These are phyloP conservation scores for Paramecium pentaurelia DNA, from an alignment of 73 alveolate genomes.

Conservation along the genomic window DNA sequence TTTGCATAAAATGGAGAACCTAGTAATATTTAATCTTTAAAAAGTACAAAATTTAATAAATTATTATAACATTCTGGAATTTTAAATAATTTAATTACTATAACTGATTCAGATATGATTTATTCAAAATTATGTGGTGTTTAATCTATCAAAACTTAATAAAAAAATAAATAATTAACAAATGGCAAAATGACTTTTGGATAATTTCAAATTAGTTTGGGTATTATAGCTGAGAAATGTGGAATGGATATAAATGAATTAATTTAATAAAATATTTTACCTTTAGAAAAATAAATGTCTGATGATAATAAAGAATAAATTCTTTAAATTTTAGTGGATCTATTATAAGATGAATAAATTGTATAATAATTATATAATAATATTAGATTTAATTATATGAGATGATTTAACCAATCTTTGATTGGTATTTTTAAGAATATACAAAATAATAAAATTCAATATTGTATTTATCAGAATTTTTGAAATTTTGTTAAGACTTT, in stretches of 20 bases:
- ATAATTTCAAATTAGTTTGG: background rate
- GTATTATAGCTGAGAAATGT: conserved; percentile 8
- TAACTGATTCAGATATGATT: conserved; percentile 14
- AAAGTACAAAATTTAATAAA: conserved; percentile 16
- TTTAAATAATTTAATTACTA: background rate
- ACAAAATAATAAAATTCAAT: background rate
- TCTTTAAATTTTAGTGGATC: background rate
- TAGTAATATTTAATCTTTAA: conserved; percentile 9
- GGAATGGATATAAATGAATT: background rate
- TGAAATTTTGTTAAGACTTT: background rate
- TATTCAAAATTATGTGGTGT: background rate
- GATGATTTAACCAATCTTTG: background rate
- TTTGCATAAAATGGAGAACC: conserved; percentile 37
- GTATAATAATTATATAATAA: background rate
- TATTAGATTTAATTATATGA: background rate
- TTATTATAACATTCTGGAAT: background rate
- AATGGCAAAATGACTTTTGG: conserved; percentile 20
- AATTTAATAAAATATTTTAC: background rate
- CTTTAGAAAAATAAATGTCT: conserved; percentile 10
- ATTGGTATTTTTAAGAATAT: background rate
- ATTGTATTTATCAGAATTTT: background rate
- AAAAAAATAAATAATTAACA: background rate
- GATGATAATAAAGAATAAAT: conserved; percentile 20
- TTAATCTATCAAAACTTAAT: background rate
- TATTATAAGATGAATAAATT: background rate